These are phyloP conservation scores for Aspergillus biplanus DNA, from an alignment of 495 filamentous ascomycete genomes.

Conservation along the genomic window DNA sequence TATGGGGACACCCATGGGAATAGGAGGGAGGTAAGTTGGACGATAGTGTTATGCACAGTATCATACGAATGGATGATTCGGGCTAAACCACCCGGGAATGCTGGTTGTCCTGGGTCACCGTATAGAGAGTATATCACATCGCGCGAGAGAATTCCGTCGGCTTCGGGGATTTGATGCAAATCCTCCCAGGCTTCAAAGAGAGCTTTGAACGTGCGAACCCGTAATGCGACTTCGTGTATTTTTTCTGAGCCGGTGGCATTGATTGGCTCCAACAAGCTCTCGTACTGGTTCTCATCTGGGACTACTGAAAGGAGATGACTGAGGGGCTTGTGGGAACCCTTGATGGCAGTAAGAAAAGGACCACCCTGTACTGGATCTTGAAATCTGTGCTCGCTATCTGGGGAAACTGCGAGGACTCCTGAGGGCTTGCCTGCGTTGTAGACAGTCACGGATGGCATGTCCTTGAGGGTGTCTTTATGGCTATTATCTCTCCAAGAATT, in stretches of 20 bases:
- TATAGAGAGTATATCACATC: neutral
- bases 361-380: neutral
- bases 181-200: neutral
- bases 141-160: neutral
- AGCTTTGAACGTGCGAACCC: neutral
- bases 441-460: neutral
- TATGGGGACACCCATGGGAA: slow-evolving; percentile 40
- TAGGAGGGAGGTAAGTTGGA: slow-evolving; percentile 24
- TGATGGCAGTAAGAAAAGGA: neutral
- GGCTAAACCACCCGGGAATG: neutral
- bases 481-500: neutral
- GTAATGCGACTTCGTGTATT: neutral
- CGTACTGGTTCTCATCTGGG: neutral
- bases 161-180: neutral
- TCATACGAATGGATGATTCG: slow-evolving; percentile 4
- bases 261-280: neutral
- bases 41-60: slow-evolving; percentile 19
- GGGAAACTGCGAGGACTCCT: neutral
- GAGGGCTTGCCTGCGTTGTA: neutral
- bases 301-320: neutral
- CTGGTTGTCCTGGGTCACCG: neutral
- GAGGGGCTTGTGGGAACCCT: neutral
- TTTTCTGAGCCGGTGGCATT: neutral
- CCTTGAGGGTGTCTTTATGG: neutral
- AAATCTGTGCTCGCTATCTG: neutral